Evolutionary conservation across 805 yeast genomes (phyloP), one percentile per base, ranked within the genome.

Genomic region (Pichia cabralensis): DNA sequence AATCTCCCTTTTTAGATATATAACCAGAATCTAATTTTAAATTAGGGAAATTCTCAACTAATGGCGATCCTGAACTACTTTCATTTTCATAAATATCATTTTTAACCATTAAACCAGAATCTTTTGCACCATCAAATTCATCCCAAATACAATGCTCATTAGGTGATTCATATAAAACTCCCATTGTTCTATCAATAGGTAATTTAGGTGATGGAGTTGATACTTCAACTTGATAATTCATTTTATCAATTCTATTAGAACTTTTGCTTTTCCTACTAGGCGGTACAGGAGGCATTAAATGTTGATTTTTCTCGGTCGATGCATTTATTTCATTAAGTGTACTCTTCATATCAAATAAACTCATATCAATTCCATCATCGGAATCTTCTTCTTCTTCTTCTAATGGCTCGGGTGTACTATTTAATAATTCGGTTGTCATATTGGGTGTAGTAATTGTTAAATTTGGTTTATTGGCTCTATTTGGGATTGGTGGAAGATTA

Each of bases 91-190:
- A n/a, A n/a, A n/a, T n/a, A n/a, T n/a, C n/a, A n/a, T n/a, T n/a
- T n/a, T n/a, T n/a, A 18, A 8, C 6, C 28, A 39, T 21, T 6
- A 23, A 18, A 12, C 30, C 37, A 7, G 30, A 33, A 19, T 15
- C 16, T 22, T 30, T 26, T 6, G 34, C 34, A 17, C 20, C n/a
- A 20, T 29, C 38, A 29, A 26, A 28, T 24, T 33, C 40, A 28
- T 38, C 39, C 42, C 36, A 31, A 21, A 24, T 16, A 33, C 39
- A 22, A 38, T 37, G 42, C 26, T 53, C 57, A 27, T 48, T 51
- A 1, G 50, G 45, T 8, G 46, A 44, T 31, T 54, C 60, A 39
- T 49, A 53, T 9, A 55, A 38, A 10, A 54, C 49, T 24, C 52
- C 49, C 53, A 54, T 54, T 10, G 42, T 34, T 24, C 56, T 38